A percentile compares a stretch with the other conserved stretches of the same genome.
phyloP scores from a whole-genome alignment of 192 early-diverging fungal species.

The Umbelopsis isabellina region DNA sequence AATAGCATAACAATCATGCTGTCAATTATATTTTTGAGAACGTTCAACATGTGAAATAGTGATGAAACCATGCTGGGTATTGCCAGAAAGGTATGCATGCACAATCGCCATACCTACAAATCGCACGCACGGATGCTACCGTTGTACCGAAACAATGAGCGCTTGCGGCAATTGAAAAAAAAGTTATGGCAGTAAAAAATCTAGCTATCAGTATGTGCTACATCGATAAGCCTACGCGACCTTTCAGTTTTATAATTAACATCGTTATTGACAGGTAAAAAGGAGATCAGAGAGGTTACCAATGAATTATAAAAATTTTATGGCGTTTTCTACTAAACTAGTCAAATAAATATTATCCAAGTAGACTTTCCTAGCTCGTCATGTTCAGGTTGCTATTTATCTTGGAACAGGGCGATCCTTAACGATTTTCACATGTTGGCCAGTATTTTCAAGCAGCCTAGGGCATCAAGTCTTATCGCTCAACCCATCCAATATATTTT shows the following conservation, averaged over 20 bases:
- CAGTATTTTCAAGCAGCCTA: not conserved
- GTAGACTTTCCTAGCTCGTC: too few relatives aligned
- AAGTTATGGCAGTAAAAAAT: too few relatives aligned
- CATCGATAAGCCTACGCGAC: too few relatives aligned
- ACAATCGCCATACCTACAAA: not conserved
- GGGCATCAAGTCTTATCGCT: not conserved
- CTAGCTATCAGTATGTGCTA: too few relatives aligned
- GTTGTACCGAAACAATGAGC: not conserved
- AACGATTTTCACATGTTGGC: constrained; percentile 17
- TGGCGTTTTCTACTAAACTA: not conserved
- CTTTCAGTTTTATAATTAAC: too few relatives aligned
- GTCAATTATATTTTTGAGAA: not conserved
- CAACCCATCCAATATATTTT: not conserved
- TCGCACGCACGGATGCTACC: constrained; percentile 9
- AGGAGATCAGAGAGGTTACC: too few relatives aligned
- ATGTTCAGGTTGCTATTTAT: not conserved
- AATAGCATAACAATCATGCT: constrained; percentile 22
- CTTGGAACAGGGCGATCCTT: constrained; percentile 7
- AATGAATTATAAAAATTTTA: too few relatives aligned
- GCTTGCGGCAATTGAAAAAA: too few relatives aligned
- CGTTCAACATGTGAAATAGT: constrained; percentile 5
- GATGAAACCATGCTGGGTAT: not conserved
- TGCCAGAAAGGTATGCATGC: too few relatives aligned
- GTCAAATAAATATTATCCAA: too few relatives aligned
- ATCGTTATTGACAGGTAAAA: too few relatives aligned